phyloP scores from a whole-genome alignment of 2,329 filamentous ascomycete genomes.

The Hymenoscyphus salicellus region DNA sequence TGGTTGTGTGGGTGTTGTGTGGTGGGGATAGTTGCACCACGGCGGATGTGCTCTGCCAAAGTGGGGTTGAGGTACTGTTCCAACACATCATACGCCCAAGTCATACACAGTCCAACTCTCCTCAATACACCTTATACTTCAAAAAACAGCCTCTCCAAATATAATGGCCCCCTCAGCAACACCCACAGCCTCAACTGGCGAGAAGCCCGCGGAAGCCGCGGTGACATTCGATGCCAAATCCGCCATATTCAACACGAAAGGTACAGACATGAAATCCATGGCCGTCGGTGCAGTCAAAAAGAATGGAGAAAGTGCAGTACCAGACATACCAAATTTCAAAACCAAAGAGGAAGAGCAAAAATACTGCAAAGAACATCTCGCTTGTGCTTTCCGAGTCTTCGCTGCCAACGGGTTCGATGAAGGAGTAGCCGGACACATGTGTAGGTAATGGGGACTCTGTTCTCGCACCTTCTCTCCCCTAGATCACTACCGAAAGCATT shows the following conservation, averaged over 20 bases:
- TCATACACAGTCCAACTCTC: not conserved
- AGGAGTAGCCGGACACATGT: constrained; percentile 35
- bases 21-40: not conserved
- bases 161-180: not conserved
- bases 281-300: constrained; percentile 1
- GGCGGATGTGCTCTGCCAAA: not conserved
- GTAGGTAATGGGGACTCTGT: too few species aligned
- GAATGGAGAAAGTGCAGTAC: not conserved
- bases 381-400: constrained; percentile 45
- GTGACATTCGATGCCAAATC: constrained; percentile 1
- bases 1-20: too few species aligned
- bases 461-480: too few species aligned
- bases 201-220: not conserved
- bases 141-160: not conserved
- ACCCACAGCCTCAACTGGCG: not conserved
- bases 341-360: constrained; percentile 28
- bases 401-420: constrained; percentile 42
- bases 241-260: constrained; percentile 6
- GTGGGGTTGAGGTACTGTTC: not conserved
- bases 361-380: constrained; percentile 40
- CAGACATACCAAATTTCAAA: constrained; percentile 18
- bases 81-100: not conserved
- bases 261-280: not conserved
- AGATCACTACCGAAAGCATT: too few species aligned
- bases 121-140: not conserved